These are phyloP conservation scores for Mrakiaceae sp. DNA, from an alignment of 1,284 basidiomycete species.

Conservation along the genomic window DNA sequence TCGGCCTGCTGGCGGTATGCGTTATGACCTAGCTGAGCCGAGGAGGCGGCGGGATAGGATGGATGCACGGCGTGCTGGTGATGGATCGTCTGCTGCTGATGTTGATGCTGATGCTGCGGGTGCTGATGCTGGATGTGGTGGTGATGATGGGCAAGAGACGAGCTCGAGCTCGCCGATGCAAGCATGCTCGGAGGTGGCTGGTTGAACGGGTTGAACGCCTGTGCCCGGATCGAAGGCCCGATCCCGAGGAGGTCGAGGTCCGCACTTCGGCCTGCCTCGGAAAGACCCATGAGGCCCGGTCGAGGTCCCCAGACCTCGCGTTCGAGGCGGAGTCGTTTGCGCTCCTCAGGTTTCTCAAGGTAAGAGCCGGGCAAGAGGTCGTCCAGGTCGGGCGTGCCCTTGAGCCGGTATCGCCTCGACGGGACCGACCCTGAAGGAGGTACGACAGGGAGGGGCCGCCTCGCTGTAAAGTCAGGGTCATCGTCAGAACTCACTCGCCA, in stretches of 20 bases:
- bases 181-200: slow-evolving; percentile 37
- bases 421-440: neutral
- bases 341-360: slow-evolving; percentile 10
- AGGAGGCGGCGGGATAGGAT: neutral
- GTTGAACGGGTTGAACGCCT: neutral
- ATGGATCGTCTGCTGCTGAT: neutral
- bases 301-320: slow-evolving; percentile 14
- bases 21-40: no score
- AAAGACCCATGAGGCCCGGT: slow-evolving; percentile 14
- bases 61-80: neutral
- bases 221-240: slow-evolving; percentile 35
- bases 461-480: neutral
- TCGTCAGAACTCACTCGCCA: neutral
- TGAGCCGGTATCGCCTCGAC: neutral
- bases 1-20: no score
- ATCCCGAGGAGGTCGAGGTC: slow-evolving; percentile 23
- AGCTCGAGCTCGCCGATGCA: slow-evolving; percentile 22
- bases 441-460: slow-evolving; percentile 11
- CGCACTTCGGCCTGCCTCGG: neutral
- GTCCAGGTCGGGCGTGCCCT: slow-evolving; percentile 1
- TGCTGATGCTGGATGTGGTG: neutral
- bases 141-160: neutral
- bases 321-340: slow-evolving; percentile 8
- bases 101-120: slow-evolving; percentile 5
- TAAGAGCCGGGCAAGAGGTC: slow-evolving; percentile 12